Evolutionary conservation across 1,139 yeast genomes (phyloP), one percentile per base, ranked within the genome.

Genomic region (Pichia sp.): DNA sequence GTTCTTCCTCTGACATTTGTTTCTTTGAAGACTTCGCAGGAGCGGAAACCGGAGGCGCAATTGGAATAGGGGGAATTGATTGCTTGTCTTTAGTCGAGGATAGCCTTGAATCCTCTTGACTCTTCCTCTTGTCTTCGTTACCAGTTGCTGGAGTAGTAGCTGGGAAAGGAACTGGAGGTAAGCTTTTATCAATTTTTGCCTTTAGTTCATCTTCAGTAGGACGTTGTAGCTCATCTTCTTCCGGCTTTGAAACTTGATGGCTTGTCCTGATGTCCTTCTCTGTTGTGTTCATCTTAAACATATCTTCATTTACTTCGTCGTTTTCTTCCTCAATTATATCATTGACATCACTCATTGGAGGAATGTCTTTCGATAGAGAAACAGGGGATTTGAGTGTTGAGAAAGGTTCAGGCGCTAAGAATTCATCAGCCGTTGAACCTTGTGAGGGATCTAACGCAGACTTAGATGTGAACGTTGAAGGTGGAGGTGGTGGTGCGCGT

Each of bases 1-100:
- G 82, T 57, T 85, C 88, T 3, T 81, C 81, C 54, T 75, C 69
- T 4, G 80, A 63, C 1, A 87, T 81, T 4, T 83, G 84, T 63
- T 77, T 81, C 59, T 80, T 80, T 10, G 84, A 77, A 59, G 76
- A 80, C 59, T 60, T 61, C 66, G 67, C 54, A 66, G 70, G 38
- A 34, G 58, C 50, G 8, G 38, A 34, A 13, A 34, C 8, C 23
- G 66, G 64, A 16, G 46, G 29, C 46, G 66, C 62, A 19, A 72
- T 70, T 10, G 49, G 51, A 8, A 48, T 51, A 16, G 23, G 44
- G 7, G 38, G 38, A 10, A 34, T 34, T 3, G 38, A 5, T 10
- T 13, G 36, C 13, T 13, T 32, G 13, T 32, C 36, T 10, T 13
- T 32, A 32, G 36, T 23, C 26, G 26, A 23, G 26, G 26, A 23